phyloP scores from a whole-genome alignment of 176 grass and related monocot genomes.

The Rhipidocladum racemiflorum region DNA sequence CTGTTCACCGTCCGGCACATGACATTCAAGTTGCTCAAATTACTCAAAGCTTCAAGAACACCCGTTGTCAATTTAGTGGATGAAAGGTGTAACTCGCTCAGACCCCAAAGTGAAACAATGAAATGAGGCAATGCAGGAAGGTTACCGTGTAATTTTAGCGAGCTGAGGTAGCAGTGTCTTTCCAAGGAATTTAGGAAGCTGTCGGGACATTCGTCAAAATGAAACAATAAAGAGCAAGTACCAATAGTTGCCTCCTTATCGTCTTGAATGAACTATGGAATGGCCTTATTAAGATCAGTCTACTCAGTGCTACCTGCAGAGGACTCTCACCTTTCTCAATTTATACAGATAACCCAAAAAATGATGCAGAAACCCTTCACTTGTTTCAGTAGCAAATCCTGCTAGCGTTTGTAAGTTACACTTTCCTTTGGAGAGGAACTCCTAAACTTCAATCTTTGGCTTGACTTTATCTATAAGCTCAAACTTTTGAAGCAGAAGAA shows the following conservation, averaged over 20 bases:
- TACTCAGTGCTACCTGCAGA: too few species aligned
- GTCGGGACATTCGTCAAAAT: not conserved
- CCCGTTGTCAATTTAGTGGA: not conserved
- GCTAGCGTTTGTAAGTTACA: slow-evolving; percentile 22
- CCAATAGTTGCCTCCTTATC: not conserved
- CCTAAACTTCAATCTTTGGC: slow-evolving; percentile 1
- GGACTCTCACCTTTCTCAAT: not conserved
- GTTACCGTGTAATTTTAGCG: not conserved
- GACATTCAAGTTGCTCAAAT: slow-evolving; percentile 29
- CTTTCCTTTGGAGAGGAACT: too few species aligned
- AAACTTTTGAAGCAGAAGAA: slow-evolving; percentile 22
- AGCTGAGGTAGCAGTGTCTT: slow-evolving; percentile 18
- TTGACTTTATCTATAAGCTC: not conserved
- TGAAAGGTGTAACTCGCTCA: slow-evolving; percentile 18
- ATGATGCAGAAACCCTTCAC: slow-evolving; percentile 3
- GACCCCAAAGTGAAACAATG: not conserved
- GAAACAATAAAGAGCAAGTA: slow-evolving; percentile 3
- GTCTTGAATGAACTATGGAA: slow-evolving; percentile 26
- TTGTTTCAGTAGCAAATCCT: not conserved
- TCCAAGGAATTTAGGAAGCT: not conserved
- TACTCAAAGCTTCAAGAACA: too few species aligned
- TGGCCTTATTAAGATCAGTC: not conserved
- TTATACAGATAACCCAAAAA: not conserved
- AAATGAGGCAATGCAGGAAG: slow-evolving; percentile 6
- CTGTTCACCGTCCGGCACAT: too few species aligned